Conservation (phyloP, 1,139 yeast species). For the Debaryomyces coudertii region DNA sequence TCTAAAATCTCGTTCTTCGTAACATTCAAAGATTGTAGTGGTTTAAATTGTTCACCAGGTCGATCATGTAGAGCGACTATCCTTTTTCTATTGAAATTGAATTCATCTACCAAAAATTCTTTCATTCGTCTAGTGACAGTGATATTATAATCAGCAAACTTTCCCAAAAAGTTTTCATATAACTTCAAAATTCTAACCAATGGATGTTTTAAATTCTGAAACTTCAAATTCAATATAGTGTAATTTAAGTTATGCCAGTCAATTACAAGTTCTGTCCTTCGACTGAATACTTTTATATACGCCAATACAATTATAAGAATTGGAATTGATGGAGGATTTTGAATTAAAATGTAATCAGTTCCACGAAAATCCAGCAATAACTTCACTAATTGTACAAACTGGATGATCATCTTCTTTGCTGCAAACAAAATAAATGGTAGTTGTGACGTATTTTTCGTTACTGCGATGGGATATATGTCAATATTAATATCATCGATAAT, state of each 20-base stretch:
- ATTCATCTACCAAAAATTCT: constrained; percentile 54
- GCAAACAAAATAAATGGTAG: constrained; percentile 66
- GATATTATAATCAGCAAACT: constrained; percentile 61
- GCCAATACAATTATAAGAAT: constrained; percentile 64
- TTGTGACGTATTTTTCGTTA: constrained; percentile 42
- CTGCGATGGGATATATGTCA: constrained; percentile 53
- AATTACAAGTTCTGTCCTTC: constrained; percentile 66
- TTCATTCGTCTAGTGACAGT: constrained; percentile 84
- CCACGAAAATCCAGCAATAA: constrained; percentile 61
- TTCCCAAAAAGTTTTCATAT: constrained; percentile 64
- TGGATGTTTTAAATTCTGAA: constrained; percentile 56
- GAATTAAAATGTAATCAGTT: constrained; percentile 71
- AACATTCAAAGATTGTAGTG: constrained; percentile 30
- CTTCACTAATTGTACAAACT: constrained; percentile 48
- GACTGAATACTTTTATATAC: constrained; percentile 55
- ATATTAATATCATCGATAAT: constrained; percentile 55
- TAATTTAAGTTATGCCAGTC: constrained; percentile 98
- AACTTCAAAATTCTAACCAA: constrained; percentile 60
- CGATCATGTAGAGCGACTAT: constrained; percentile 68
- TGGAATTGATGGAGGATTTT: constrained; percentile 95
- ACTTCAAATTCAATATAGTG: constrained; percentile 74
- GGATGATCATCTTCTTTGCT: constrained; percentile 58
- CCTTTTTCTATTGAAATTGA: constrained; percentile 42
- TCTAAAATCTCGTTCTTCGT: constrained; percentile 38
- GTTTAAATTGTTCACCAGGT: constrained; percentile 70